A percentile compares a stretch with the other conserved stretches of the same genome.
phyloP scores from a whole-genome alignment of 2,329 filamentous ascomycete species.

The Aspergillus awamori region DNA sequence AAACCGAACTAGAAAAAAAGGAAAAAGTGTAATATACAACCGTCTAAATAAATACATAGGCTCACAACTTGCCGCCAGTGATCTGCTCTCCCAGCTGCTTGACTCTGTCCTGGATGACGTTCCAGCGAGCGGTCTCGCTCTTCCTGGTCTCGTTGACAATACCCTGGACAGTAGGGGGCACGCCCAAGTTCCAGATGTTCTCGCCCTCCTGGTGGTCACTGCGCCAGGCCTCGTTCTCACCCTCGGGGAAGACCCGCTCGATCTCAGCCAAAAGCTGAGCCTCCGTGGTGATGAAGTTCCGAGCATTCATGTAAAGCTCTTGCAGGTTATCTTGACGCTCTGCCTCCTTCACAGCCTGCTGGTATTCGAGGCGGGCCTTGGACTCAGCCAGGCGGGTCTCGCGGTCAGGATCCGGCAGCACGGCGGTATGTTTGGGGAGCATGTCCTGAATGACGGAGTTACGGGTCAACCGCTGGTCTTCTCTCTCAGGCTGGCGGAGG shows the following conservation, averaged over 20 bases:
- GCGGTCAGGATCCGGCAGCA: slow-evolving; percentile 65
- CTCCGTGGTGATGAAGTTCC: slow-evolving; percentile 83
- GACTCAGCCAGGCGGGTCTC: slow-evolving; percentile 56
- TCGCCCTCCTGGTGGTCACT: slow-evolving; percentile 46
- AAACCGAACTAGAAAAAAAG: slow-evolving; percentile 4
- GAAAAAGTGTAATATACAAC: slow-evolving; percentile 29
- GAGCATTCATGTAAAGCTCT: slow-evolving; percentile 85
- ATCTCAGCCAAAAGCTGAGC: slow-evolving; percentile 73
- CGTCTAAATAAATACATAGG: slow-evolving; percentile 9
- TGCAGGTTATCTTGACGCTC: slow-evolving; percentile 73
- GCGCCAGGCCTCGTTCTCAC: slow-evolving; percentile 49
- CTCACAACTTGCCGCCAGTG: slow-evolving; percentile 65
- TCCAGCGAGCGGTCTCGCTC: slow-evolving; percentile 41
- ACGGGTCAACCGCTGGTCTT: slow-evolving; percentile 76
- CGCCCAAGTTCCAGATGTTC: slow-evolving; percentile 56
- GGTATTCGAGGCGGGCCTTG: slow-evolving; percentile 42
- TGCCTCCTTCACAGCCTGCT: slow-evolving; percentile 57
- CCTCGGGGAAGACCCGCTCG: slow-evolving; percentile 73
- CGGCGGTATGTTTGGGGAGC: slow-evolving; percentile 51
- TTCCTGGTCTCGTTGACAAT: slow-evolving; percentile 35
- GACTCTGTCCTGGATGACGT: slow-evolving; percentile 59
- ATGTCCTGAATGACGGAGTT: slow-evolving; percentile 63
- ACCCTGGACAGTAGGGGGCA: slow-evolving; percentile 46
- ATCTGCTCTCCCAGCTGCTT: slow-evolving; percentile 67
- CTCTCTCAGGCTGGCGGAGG: slow-evolving; percentile 66